phyloP scores from a whole-genome alignment of 2,329 filamentous ascomycete species.

The Fusarium succisae region DNA sequence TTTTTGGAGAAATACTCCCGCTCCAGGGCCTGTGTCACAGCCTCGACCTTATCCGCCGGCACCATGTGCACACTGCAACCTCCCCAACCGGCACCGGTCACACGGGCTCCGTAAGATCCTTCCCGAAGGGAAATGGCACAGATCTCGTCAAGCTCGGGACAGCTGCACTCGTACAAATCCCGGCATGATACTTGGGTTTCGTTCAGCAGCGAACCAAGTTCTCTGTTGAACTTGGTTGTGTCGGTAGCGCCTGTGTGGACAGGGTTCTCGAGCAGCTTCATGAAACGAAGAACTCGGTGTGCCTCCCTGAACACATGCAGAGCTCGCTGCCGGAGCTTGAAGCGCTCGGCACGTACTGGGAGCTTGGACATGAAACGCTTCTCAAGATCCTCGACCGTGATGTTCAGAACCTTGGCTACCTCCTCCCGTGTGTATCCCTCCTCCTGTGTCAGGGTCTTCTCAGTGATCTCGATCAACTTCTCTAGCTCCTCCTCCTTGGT shows the following conservation, averaged over 20 bases:
- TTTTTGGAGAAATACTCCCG: constrained; percentile 83
- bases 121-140: constrained; percentile 81
- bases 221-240: constrained; percentile 68
- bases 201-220: constrained; percentile 86
- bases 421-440: constrained; percentile 91
- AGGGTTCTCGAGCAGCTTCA: constrained; percentile 73
- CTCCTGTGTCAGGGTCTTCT: constrained; percentile 76
- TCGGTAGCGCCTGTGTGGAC: constrained; percentile 55
- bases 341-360: constrained; percentile 85
- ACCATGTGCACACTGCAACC: constrained; percentile 96
- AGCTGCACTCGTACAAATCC: constrained; percentile 90
- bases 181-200: constrained; percentile 88
- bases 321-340: constrained; percentile 88
- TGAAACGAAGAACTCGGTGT: constrained; percentile 84
- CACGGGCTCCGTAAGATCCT: constrained; percentile 83
- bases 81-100: constrained; percentile 97
- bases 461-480: constrained; percentile 74
- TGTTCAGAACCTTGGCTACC: constrained; percentile 75
- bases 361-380: constrained; percentile 85
- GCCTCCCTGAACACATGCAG: constrained; percentile 93
- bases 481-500: constrained; percentile 74
- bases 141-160: constrained; percentile 89
- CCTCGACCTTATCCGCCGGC: constrained; percentile 81
- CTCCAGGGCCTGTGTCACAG: constrained; percentile 80
- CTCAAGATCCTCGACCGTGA: constrained; percentile 77